Evolutionary conservation across 352 stramenopile genomes (phyloP).

Genomic region (Phytopythium delawarense): DNA sequence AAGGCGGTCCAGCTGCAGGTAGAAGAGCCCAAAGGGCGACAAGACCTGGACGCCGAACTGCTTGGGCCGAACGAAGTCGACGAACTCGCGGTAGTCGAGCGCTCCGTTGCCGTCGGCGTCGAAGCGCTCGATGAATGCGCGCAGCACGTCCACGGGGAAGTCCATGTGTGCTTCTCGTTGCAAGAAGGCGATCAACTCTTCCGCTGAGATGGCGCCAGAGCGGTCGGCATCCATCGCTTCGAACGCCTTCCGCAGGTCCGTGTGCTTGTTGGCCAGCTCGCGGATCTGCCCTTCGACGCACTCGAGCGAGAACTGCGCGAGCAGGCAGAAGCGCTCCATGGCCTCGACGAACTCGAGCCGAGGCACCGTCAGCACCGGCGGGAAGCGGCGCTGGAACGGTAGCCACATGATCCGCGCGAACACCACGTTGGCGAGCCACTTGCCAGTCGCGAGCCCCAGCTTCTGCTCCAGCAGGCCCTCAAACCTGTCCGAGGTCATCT

Average conservation of each 20-base stretch:
- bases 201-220: slow-evolving; percentile 25
- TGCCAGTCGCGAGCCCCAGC: slow-evolving; percentile 18
- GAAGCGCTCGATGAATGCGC: slow-evolving; percentile 41
- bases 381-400: slow-evolving; percentile 18
- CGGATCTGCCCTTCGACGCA: slow-evolving; percentile 41
- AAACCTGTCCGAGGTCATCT: slow-evolving; percentile 20
- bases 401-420: slow-evolving; percentile 24
- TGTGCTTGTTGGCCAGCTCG: slow-evolving; percentile 19
- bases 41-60: slow-evolving; percentile 42
- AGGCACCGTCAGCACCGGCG: background rate
- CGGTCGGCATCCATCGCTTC: slow-evolving; percentile 25
- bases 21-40: slow-evolving; percentile 45
- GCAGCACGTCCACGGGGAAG: slow-evolving; percentile 25
- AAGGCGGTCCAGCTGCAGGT: slow-evolving; percentile 20
- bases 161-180: slow-evolving; percentile 22
- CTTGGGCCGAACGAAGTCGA: slow-evolving; percentile 34
- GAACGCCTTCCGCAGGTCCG: slow-evolving; percentile 26
- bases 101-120: slow-evolving; percentile 36
- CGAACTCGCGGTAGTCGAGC: slow-evolving; percentile 45
- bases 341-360: slow-evolving; percentile 15
- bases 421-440: slow-evolving; percentile 21
- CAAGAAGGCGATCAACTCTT: slow-evolving; percentile 31
- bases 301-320: slow-evolving; percentile 26
- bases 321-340: slow-evolving; percentile 28
- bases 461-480: slow-evolving; percentile 31